Evolutionary conservation across 176 grass and related monocot genomes (phyloP).

Genomic region (Puya raimondii): DNA sequence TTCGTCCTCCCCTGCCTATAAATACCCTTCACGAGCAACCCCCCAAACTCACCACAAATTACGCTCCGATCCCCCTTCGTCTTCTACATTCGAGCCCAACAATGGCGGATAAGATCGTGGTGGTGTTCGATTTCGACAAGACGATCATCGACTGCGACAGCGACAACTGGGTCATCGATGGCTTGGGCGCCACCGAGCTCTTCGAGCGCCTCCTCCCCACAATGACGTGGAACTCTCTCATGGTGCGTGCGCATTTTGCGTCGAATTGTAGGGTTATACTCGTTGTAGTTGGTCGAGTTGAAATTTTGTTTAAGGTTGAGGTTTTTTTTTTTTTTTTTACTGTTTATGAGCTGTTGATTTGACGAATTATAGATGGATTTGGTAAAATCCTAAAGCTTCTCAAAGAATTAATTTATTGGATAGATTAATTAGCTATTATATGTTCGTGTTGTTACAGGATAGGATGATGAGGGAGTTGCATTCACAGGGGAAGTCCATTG

Average conservation of each 20-base stretch:
- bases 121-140: slow-evolving; percentile 93
- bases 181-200: slow-evolving; percentile 40
- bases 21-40: slow-evolving; percentile 16
- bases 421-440: neutral
- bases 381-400: neutral
- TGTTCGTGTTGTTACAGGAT: slow-evolving; percentile 26
- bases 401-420: neutral
- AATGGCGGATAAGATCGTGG: slow-evolving; percentile 42
- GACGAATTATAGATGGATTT: neutral
- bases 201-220: slow-evolving; percentile 83
- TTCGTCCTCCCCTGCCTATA: slow-evolving; percentile 30
- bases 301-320: neutral
- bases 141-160: slow-evolving; percentile 92
- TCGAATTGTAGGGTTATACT: no score
- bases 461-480: slow-evolving; percentile 59
- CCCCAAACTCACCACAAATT: slow-evolving; percentile 14
- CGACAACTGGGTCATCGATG: slow-evolving; percentile 73
- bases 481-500: slow-evolving; percentile 26
- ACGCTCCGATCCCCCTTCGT: neutral
- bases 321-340: neutral
- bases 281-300: no score
- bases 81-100: neutral
- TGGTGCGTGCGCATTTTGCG: slow-evolving; percentile 16
- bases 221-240: slow-evolving; percentile 83
- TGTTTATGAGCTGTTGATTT: neutral